Conservation (phyloP, 345 rosid species). For the Eucalyptus lansdowneana region DNA sequence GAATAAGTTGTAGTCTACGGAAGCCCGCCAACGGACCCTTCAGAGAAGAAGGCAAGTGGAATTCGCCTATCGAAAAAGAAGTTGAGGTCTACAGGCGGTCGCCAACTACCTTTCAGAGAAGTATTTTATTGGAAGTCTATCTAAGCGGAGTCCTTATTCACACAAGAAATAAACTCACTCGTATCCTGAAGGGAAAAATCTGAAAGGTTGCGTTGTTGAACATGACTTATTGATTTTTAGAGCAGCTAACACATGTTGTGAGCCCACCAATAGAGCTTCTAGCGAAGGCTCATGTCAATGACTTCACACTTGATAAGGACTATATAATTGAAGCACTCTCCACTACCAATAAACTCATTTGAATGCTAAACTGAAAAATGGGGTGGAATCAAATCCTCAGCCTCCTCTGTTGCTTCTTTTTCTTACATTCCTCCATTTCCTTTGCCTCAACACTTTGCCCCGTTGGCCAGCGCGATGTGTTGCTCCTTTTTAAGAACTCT, state of each 20-base stretch:
- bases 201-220: no score
- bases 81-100: no score
- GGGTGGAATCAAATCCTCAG: background rate
- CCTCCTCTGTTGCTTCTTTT: background rate
- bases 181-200: no score
- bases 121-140: no score
- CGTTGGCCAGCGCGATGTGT: background rate
- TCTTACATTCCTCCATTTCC: background rate
- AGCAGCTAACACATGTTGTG: background rate
- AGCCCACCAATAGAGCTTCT: background rate
- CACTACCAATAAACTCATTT: fast-evolving
- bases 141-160: no score
- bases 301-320: background rate
- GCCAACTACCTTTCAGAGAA: no score
- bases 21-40: background rate
- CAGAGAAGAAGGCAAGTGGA: no score
- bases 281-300: background rate
- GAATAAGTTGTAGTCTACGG: background rate
- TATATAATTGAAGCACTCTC: background rate
- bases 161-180: no score
- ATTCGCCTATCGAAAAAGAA: no score
- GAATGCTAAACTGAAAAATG: background rate
- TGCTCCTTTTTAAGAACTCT: background rate
- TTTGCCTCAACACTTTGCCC: background rate
- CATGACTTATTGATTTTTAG: background rate